Base-by-base conservation (phyloP, 345 rosid genomes). In the Triadica sebifera region DNA sequence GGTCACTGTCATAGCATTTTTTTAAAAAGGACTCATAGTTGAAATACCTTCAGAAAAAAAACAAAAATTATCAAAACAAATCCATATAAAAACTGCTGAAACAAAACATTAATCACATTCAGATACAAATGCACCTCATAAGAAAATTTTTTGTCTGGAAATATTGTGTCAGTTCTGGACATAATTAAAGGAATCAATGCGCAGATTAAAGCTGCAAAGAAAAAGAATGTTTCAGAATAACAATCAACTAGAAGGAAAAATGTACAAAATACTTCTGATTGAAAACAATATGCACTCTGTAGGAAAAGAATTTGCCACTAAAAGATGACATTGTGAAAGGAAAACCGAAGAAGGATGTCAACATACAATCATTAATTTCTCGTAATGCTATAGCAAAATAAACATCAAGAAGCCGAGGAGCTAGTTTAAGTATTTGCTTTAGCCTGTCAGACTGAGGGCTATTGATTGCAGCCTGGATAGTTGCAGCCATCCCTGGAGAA, bases 101-200 rank as follows among this genome's bases (percentile, higher is more conserved):
- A 20, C 5, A 53, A 75, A 72, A 60, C 16, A 67, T 53, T 45
- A 67, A 69, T 55, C n/a, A 71, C 16, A 13, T 13, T 52, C 46
- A 77, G 45, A 76, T 52, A 66, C 39, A 39, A 55, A 65, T 50
- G 55, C 77, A 94, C 98, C 97, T 92, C 94, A 57, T 87, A 89
- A 65, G 93, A 74, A 79, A 87, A 94, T 41, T 55, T 84, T 81
- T 89, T 91, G 80, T 92, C 95, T 2, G 88, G 97, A 82, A 89
- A 94, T 64, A 91, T 66, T 53, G 88, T 83, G 29, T 93, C 87
- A 79, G 86, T 85, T 84, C 98, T 92, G 37, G 89, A 74, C 98
- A 92, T 91, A 56, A 94, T 86, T 71, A 86, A 82, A 80, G 98
- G 97, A 78, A 95, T 88, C 79, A 90, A 71, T 65, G 99, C 96